phyloP scores from a whole-genome alignment of 805 yeast genomes.

The Myxozyma neotropica region DNA sequence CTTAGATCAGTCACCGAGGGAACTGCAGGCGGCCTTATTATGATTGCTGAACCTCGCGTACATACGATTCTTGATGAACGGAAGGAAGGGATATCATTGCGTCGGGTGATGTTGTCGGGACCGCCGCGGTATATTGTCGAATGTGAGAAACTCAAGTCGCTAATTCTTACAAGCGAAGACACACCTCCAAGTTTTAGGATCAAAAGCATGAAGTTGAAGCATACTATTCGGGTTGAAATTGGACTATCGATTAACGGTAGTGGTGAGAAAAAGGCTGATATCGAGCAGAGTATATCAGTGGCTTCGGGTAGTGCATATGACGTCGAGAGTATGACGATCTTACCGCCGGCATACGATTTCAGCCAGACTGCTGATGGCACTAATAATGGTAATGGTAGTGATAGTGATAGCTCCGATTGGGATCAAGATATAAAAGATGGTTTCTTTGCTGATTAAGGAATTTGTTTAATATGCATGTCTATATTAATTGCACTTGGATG shows the following conservation, averaged over 20 bases:
- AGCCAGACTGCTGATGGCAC: not conserved
- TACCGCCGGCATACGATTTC: conserved; percentile 22
- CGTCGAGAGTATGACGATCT: conserved; percentile 1
- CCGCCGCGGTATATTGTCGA: conserved; percentile 17
- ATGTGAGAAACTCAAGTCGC: not conserved
- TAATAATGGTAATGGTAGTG: not conserved
- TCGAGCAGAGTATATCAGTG: not conserved
- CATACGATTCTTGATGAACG: conserved; percentile 2
- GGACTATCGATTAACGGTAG: conserved; percentile 18
- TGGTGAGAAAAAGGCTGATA: conserved; percentile 3
- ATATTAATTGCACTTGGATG: not conserved
- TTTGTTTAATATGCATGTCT: not conserved
- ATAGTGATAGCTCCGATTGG: conserved; percentile 8
- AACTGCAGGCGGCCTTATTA: not conserved
- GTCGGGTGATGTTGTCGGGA: not conserved
- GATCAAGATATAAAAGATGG: conserved; percentile 8
- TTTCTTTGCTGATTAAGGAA: conserved; percentile 8
- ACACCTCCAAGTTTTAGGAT: conserved; percentile 14
- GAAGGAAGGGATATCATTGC: not conserved
- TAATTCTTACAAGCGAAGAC: not conserved
- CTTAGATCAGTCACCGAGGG: not conserved
- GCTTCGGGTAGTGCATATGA: conserved; percentile 15
- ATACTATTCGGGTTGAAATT: not conserved
- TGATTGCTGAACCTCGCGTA: not conserved
- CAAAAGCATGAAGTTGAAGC: conserved; percentile 8